Conservation (phyloP, 805 yeast species). For the Candida easanensis region DNA sequence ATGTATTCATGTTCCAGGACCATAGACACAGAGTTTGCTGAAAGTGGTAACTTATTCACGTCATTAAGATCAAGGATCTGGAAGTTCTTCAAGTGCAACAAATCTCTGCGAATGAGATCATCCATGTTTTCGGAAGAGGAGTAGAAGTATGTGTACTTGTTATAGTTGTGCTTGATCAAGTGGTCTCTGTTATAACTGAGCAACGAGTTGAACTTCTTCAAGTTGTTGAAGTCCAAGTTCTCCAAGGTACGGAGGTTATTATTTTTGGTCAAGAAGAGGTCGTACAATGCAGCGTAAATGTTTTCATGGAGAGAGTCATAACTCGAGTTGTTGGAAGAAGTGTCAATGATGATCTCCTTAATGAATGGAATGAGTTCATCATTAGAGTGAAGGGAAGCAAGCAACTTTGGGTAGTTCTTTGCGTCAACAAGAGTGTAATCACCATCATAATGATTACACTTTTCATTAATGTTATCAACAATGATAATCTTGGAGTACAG, state of each 20-base stretch:
- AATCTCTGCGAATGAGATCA: slow-evolving; percentile 19
- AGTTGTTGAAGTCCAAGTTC: slow-evolving; percentile 25
- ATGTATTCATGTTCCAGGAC: slow-evolving; percentile 24
- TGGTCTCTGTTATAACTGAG: slow-evolving; percentile 24
- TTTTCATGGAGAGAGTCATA: slow-evolving; percentile 24
- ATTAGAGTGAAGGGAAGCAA: slow-evolving; percentile 28
- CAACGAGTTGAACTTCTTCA: slow-evolving; percentile 27
- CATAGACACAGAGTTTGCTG: slow-evolving; percentile 19
- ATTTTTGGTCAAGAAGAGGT: slow-evolving; percentile 26
- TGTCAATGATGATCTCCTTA: slow-evolving; percentile 27
- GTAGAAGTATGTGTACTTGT: slow-evolving; percentile 25
- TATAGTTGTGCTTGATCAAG: slow-evolving; percentile 25
- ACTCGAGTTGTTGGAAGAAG: slow-evolving; percentile 23
- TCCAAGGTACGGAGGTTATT: slow-evolving; percentile 25
- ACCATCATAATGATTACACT: slow-evolving; percentile 22
- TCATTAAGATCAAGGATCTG: slow-evolving; percentile 24
- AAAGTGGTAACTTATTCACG: slow-evolving; percentile 21
- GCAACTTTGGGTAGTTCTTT: slow-evolving; percentile 25
- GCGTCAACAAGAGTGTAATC: slow-evolving; percentile 25
- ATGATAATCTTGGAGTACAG: slow-evolving; percentile 27
- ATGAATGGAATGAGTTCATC: slow-evolving; percentile 23
- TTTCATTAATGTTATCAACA: slow-evolving; percentile 24
- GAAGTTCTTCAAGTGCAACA: slow-evolving; percentile 23
- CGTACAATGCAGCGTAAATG: slow-evolving; percentile 26
- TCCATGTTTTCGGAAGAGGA: slow-evolving; percentile 15